phyloP scores from a whole-genome alignment of 331 rosid genomes.

The Spiraea crenata region DNA sequence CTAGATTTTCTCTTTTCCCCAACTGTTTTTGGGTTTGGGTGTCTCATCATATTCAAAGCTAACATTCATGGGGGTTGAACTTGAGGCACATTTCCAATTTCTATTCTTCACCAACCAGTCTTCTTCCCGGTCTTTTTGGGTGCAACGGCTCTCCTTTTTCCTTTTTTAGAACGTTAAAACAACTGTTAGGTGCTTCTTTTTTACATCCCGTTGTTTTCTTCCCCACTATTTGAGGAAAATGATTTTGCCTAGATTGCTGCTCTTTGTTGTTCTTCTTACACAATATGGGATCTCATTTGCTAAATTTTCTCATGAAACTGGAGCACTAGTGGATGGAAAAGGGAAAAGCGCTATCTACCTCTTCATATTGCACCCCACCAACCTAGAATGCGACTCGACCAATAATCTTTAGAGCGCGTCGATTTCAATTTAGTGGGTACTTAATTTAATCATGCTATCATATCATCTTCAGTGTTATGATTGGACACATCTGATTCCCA shows the following conservation, averaged over 20 bases:
- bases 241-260: slow-evolving; percentile 10
- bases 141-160: not conserved
- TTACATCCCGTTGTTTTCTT: not conserved
- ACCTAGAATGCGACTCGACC: not conserved
- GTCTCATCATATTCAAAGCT: not conserved
- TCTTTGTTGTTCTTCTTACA: not conserved
- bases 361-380: not conserved
- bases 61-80: slow-evolving; percentile 19
- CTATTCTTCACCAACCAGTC: slow-evolving; percentile 23
- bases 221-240: not conserved
- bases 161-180: not conserved
- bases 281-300: not conserved
- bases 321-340: not conserved
- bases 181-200: not conserved
- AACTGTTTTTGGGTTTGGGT: not conserved
- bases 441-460: too few relatives aligned
- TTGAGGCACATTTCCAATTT: not conserved
- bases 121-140: slow-evolving; percentile 2
- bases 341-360: not conserved
- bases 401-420: not conserved
- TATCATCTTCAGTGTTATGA: too few relatives aligned
- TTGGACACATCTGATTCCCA: too few relatives aligned
- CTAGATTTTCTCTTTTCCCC: too few relatives aligned
- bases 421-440: too few relatives aligned
- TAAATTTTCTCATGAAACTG: not conserved